phyloP scores from a whole-genome alignment of 768 basidiomycete species.

The Filobasidium floriforme region DNA sequence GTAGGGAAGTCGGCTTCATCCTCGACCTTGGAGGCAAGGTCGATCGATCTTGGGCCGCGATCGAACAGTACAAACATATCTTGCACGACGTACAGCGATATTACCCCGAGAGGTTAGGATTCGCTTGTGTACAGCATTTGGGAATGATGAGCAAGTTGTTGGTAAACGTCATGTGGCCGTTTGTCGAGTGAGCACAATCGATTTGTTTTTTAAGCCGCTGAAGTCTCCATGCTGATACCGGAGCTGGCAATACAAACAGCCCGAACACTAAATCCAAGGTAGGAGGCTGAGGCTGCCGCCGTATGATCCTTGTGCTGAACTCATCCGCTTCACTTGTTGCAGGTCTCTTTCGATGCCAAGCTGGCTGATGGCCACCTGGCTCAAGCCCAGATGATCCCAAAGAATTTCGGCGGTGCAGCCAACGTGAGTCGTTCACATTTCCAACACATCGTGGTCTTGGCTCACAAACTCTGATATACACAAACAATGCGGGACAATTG shows the following conservation, averaged over 20 bases:
- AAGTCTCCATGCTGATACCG: not conserved
- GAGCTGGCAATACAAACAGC: not conserved
- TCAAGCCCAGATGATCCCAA: constrained; percentile 23
- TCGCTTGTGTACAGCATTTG: constrained; percentile 30
- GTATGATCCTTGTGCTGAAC: not conserved
- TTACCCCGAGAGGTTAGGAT: constrained; percentile 40
- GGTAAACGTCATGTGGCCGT: constrained; percentile 44
- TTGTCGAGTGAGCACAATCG: constrained; percentile 36
- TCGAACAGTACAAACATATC: constrained; percentile 29
- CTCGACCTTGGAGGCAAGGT: constrained; percentile 40
- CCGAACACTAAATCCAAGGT: not conserved
- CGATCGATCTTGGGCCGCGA: constrained; percentile 23
- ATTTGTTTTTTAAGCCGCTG: not conserved
- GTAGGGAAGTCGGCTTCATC: constrained; percentile 28
- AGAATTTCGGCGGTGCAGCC: constrained; percentile 33
- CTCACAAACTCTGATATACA: not conserved
- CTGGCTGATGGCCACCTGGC: constrained; percentile 25
- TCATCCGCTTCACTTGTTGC: not conserved
- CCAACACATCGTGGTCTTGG: not conserved
- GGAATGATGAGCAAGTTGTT: constrained; percentile 38
- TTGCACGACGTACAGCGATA: constrained; percentile 28
- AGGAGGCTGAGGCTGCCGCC: not conserved
- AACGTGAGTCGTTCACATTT: not conserved
- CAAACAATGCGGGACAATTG: not conserved
- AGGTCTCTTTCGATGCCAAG: constrained; percentile 32